Percentiles rank a stretch among this genome's conserved stretches.
Conservation (phyloP, 305 asterid genomes). For the Fraxinus latifolia region DNA sequence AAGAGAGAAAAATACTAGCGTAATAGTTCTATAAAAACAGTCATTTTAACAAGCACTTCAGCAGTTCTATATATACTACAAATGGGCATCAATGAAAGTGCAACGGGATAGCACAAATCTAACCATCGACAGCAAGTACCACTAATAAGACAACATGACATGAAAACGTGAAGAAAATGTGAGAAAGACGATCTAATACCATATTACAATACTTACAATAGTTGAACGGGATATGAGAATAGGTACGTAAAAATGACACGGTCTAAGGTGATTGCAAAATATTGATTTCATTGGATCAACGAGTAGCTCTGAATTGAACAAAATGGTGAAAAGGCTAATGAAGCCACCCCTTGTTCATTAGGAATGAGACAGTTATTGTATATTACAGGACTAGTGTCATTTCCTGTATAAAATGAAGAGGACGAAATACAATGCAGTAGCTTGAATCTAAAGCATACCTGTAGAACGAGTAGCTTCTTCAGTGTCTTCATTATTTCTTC, state of each 20-base stretch:
- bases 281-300: not conserved
- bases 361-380: not conserved
- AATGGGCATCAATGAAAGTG: not conserved
- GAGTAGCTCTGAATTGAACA: not conserved
- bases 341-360: not conserved
- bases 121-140: not conserved
- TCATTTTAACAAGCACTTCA: not conserved
- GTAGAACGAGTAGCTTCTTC: slow-evolving; percentile 51
- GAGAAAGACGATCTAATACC: not conserved
- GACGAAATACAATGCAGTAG: not conserved
- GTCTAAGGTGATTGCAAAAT: not conserved
- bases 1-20: not conserved
- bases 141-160: not conserved
- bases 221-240: too few species aligned
- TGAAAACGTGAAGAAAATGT: not conserved
- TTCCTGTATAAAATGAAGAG: not conserved
- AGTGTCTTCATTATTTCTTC: slow-evolving; percentile 37
- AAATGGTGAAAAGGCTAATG: not conserved
- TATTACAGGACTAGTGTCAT: not conserved
- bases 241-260: not conserved
- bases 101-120: not conserved
- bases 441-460: slow-evolving; percentile 39
- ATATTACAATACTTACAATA: too few species aligned
- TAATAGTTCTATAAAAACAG: not conserved
- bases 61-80: not conserved